These are phyloP conservation scores for Cyberlindnera xylosilytica DNA, from an alignment of 805 yeast species.

Conservation along the genomic window DNA sequence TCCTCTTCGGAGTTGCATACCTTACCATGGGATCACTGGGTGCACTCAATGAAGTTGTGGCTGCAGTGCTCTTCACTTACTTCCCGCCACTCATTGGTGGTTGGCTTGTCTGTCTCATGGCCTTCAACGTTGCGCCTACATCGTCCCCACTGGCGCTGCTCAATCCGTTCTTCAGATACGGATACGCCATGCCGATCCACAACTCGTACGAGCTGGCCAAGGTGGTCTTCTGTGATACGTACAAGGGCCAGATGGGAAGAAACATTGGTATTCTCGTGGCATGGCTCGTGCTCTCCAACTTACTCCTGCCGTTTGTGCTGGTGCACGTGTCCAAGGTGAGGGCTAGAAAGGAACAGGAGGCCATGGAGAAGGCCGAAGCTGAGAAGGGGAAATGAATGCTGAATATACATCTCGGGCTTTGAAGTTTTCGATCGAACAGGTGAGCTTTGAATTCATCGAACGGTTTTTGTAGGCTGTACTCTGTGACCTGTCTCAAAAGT, in stretches of 20 bases:
- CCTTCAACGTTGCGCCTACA: constrained; percentile 61
- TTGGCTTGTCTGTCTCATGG: constrained; percentile 68
- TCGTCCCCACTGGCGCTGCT: constrained; percentile 58
- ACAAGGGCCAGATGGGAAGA: constrained; percentile 55
- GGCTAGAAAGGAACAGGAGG: constrained; percentile 8
- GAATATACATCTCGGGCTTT: neutral
- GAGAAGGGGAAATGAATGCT: neutral
- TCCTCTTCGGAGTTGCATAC: constrained; percentile 65
- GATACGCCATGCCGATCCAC: constrained; percentile 67
- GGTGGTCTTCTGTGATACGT: constrained; percentile 54
- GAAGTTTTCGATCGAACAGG: no score
- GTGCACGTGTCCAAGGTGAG: constrained; percentile 19
- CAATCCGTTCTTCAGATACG: constrained; percentile 54
- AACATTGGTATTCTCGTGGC: constrained; percentile 55
- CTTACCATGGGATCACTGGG: constrained; percentile 73
- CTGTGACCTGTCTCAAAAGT: no score
- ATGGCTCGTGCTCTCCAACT: constrained; percentile 52
- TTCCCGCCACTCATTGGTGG: constrained; percentile 68
- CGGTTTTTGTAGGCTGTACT: no score
- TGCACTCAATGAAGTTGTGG: constrained; percentile 61
- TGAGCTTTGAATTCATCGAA: no score
- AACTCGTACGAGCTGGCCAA: constrained; percentile 59
- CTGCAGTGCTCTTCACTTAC: constrained; percentile 44
- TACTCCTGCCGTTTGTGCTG: constrained; percentile 42
- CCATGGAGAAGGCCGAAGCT: constrained; percentile 14